Conservation (phyloP, 257 asterid species). For the Lithospermum erythrorhizon region DNA sequence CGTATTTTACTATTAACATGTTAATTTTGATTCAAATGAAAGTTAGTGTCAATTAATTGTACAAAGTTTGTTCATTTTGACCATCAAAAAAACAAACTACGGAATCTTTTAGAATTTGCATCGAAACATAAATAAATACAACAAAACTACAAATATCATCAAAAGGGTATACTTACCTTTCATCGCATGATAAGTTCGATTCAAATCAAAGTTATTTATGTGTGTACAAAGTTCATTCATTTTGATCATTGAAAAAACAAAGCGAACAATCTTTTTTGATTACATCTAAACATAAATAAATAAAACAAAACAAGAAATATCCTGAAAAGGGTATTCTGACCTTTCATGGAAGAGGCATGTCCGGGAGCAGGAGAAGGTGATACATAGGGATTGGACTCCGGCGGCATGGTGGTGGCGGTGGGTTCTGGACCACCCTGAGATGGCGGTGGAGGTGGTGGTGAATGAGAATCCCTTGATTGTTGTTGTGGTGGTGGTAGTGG, state of each 20-base stretch:
- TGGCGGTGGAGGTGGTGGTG: background rate
- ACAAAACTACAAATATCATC: background rate
- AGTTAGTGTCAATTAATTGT: background rate
- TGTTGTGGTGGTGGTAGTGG: background rate
- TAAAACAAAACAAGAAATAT: background rate
- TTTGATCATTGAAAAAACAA: no score
- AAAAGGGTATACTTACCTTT: constrained; percentile 13
- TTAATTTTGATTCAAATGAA: background rate
- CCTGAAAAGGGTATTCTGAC: constrained; percentile 1
- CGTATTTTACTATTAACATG: no score
- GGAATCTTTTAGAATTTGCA: no score
- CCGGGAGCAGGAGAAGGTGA: constrained; percentile 37
- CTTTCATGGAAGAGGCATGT: constrained; percentile 28
- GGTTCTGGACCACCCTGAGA: constrained; percentile 7
- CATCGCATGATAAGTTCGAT: no score
- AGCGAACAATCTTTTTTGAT: no score
- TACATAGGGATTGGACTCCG: constrained; percentile 74
- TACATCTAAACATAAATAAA: no score
- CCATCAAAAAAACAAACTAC: no score
- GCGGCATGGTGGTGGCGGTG: constrained; percentile 59
- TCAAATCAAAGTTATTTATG: no score
- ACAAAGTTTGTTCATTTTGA: background rate
- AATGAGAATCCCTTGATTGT: no score
- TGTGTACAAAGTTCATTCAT: no score
- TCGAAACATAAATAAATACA: no score